Base-by-base conservation (phyloP, 352 stramenopile species). In the Phytophthora capsici region DNA sequence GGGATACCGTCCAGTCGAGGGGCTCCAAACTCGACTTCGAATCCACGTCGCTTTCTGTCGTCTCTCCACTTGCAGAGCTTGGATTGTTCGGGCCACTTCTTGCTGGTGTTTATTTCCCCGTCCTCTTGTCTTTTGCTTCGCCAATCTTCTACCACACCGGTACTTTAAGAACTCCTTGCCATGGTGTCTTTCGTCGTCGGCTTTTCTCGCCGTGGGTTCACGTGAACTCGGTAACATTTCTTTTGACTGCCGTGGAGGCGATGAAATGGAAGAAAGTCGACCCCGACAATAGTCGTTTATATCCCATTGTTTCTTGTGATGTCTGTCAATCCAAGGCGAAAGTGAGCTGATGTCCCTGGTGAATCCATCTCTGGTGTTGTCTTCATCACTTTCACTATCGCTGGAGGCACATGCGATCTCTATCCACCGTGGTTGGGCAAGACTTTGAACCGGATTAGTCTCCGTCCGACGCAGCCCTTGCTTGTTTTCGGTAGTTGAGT, bases 41-140 rank as follows among this genome's bases (percentile, higher is more conserved):
- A 85, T 67, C 73, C 76, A 85, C 12, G 57, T 59, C 1, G 45
- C 22, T 51, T 82, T 80, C 28, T 73, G 61, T 19, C 74, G 57
- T 17, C 74, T 69, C 43, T 86, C 71, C 1, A 40, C 40, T 60
- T 86, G 71, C 16, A 86, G 17, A 4, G 63, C 50, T 53, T 77
- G 45, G 34, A 86, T 80, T 14, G 55, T 56, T 38, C 59, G 56
- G 46, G 47, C 60, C 4, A 73, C 38, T 13, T 79, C 50, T 6
- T 53, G 14, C 10, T 73, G 23, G 12, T 55, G 53, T 6, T 48
- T 47, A n/a, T 9, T 46, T 14, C 41, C 54, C 22, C 14, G 19
- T 43, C 23, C 68, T 0, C 26, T 14, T 40, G 16, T 62, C 6
- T 20, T 37, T 17, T 36, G n/a, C 36, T 58, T 44, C 16, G 16